phyloP scores from a whole-genome alignment of 2,329 filamentous ascomycete genomes.

The Fulvia fulva region DNA sequence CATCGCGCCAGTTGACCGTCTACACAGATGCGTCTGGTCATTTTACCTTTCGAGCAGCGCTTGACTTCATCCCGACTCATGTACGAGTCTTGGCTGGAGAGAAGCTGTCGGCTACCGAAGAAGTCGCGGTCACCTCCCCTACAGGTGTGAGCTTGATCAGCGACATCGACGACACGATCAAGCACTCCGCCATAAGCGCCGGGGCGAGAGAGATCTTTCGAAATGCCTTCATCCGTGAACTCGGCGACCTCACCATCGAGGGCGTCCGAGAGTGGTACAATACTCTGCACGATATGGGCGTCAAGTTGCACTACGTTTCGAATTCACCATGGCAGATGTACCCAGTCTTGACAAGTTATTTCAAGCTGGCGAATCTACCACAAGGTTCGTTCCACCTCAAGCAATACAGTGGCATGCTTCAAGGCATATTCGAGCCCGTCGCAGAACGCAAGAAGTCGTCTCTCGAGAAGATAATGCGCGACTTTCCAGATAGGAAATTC shows the following conservation, averaged over 20 bases:
- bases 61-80: conserved; percentile 88
- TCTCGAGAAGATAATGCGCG: conserved; percentile 75
- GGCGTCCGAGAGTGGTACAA: conserved; percentile 90
- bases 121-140: conserved; percentile 72
- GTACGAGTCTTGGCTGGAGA: conserved; percentile 84
- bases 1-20: conserved; percentile 79
- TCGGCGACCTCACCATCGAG: conserved; percentile 74
- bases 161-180: conserved; percentile 96
- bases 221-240: conserved; percentile 87
- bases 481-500: conserved; percentile 87
- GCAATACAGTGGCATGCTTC: conserved; percentile 93
- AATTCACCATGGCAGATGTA: conserved; percentile 98
- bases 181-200: conserved; percentile 82
- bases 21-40: conserved; percentile 86
- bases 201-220: conserved; percentile 93
- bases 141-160: conserved; percentile 87
- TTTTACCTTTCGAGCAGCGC: conserved; percentile 71
- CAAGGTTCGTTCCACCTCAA: conserved; percentile 91
- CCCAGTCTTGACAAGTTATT: conserved; percentile 81
- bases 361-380: conserved; percentile 74
- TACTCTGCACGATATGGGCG: conserved; percentile 70
- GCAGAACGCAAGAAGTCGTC: conserved; percentile 90
- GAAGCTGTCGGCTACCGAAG: conserved; percentile 73
- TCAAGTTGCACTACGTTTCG: conserved; percentile 94
- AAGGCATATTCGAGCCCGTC: conserved; percentile 96